phyloP scores from a whole-genome alignment of 2,329 filamentous ascomycete genomes.

The Parafenestella ontariensis region DNA sequence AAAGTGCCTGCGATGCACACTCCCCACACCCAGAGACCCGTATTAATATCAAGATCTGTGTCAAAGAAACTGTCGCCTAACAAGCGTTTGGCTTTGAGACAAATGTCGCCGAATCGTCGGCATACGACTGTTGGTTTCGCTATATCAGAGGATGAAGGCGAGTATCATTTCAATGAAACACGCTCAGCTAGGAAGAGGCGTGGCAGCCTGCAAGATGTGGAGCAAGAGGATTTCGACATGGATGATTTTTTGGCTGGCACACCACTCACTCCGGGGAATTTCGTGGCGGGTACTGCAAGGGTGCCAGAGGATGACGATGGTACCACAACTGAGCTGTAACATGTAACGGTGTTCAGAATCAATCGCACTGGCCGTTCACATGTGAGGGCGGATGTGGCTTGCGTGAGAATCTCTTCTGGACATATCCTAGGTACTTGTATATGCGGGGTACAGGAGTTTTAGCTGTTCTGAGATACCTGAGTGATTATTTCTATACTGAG shows the following conservation, averaged over 20 bases:
- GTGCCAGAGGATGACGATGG: conserved; percentile 27
- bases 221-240: conserved; percentile 47
- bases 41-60: conserved; percentile 11
- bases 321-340: conserved; percentile 32
- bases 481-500: not conserved
- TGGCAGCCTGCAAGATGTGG: conserved; percentile 23
- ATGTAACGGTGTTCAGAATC: not conserved
- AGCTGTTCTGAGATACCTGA: conserved; percentile 3
- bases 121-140: conserved; percentile 39
- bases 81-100: conserved; percentile 38
- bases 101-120: conserved; percentile 44
- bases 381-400: not conserved
- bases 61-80: conserved; percentile 26
- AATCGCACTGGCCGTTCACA: not conserved
- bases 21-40: conserved; percentile 29
- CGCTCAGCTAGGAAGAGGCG: conserved; percentile 16
- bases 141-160: conserved; percentile 21
- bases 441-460: not conserved
- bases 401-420: not conserved
- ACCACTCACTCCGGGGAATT: conserved; percentile 41
- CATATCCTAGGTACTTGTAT: conserved; percentile 1
- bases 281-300: conserved; percentile 30
- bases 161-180: conserved; percentile 3
- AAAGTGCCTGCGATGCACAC: conserved; percentile 40
- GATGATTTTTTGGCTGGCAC: conserved; percentile 51